Conservation (phyloP, 108 stramenopile species). For the Cafeteria roenbergensis region DNA sequence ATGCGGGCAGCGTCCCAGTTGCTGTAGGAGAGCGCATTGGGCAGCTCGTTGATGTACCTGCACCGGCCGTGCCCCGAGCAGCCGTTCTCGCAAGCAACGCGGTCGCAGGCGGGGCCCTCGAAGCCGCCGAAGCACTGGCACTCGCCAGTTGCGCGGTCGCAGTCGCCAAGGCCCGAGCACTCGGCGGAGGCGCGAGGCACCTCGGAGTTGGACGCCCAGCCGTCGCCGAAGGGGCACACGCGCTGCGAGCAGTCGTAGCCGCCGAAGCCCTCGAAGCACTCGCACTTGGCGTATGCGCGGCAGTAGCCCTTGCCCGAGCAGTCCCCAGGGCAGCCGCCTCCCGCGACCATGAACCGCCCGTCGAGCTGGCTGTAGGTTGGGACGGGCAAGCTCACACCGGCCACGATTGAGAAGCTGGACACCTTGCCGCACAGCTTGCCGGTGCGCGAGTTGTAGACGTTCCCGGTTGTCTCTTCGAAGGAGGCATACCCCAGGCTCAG, state of each 20-base stretch:
- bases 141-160: conserved; percentile 53
- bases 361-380: neutral
- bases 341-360: too few relatives aligned
- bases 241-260: conserved; percentile 62
- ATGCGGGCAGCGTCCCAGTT: neutral
- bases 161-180: conserved; percentile 64
- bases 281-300: conserved; percentile 3
- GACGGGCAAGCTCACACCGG: too few relatives aligned
- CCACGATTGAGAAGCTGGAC: neutral
- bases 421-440: neutral
- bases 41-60: conserved; percentile 40
- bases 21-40: conserved; percentile 13
- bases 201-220: conserved; percentile 25
- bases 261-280: conserved; percentile 38
- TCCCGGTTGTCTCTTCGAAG: neutral
- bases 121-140: conserved; percentile 65
- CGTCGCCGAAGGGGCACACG: conserved; percentile 55
- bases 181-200: conserved; percentile 23
- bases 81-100: conserved; percentile 47
- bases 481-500: neutral
- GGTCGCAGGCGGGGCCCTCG: conserved; percentile 64
- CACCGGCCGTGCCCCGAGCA: conserved; percentile 44
- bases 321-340: conserved; percentile 40
- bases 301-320: conserved; percentile 50
- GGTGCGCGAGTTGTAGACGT: neutral